Evolutionary conservation across 2,329 filamentous ascomycete species (phyloP).

Genomic region (Cordyceps sp.): DNA sequence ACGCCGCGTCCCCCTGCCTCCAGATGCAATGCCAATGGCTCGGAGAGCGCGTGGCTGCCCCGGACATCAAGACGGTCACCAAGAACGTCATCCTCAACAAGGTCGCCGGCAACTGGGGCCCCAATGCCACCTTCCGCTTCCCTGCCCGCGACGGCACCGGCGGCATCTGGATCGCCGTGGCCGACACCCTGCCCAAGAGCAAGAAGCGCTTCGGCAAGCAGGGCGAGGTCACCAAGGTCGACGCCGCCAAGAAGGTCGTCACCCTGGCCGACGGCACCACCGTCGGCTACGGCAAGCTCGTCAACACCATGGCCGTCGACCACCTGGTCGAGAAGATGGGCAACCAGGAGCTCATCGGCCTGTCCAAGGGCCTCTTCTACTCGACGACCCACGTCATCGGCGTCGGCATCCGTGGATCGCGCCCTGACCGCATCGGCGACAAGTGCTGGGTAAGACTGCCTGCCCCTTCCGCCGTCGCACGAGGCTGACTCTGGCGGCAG

Average conservation of each 20-base stretch:
- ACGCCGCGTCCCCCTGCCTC: neutral
- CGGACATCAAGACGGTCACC: slow-evolving; percentile 84
- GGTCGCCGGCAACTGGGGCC: slow-evolving; percentile 93
- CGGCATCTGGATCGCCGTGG: slow-evolving; percentile 97
- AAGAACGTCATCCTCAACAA: slow-evolving; percentile 93
- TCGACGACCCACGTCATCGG: slow-evolving; percentile 95
- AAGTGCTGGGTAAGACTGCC: slow-evolving; percentile 73
- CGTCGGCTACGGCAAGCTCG: slow-evolving; percentile 77
- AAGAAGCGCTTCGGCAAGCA: slow-evolving; percentile 83
- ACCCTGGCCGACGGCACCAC: slow-evolving; percentile 71
- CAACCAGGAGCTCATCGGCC: slow-evolving; percentile 64
- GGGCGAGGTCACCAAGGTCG: slow-evolving; percentile 70
- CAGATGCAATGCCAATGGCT: slow-evolving; percentile 99
- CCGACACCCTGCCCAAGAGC: slow-evolving; percentile 78
- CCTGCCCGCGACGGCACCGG: slow-evolving; percentile 89
- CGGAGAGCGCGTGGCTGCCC: slow-evolving; percentile 93
- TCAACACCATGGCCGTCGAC: slow-evolving; percentile 95
- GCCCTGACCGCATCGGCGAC: slow-evolving; percentile 92
- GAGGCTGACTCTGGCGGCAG: slow-evolving; percentile 17
- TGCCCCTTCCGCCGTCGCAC: neutral
- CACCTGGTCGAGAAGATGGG: slow-evolving; percentile 73
- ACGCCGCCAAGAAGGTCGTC: slow-evolving; percentile 72
- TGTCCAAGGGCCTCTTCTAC: slow-evolving; percentile 90
- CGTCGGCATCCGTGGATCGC: slow-evolving; percentile 79
- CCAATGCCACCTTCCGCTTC: slow-evolving; percentile 97